Evolutionary conservation across 108 stramenopile species (phyloP).

Genomic region (Schizochytrium sp.): DNA sequence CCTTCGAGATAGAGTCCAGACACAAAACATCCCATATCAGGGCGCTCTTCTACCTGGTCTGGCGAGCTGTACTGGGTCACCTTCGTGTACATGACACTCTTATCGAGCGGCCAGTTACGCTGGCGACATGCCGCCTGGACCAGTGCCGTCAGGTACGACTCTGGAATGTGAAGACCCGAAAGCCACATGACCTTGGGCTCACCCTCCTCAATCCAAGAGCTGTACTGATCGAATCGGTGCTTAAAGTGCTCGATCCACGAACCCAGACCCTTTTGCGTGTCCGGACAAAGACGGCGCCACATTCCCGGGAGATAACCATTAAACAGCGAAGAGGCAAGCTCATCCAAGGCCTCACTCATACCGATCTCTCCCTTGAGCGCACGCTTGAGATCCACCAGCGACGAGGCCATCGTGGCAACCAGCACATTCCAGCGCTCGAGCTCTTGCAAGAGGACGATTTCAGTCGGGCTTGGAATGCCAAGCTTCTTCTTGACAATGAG

Average conservation of each 20-base stretch:
- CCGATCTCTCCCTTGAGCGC: conserved; percentile 60
- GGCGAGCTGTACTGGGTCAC: conserved; percentile 36
- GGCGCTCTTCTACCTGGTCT: conserved; percentile 15
- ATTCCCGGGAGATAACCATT: conserved; percentile 51
- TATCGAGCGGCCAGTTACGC: conserved; percentile 58
- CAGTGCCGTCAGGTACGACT: conserved; percentile 60
- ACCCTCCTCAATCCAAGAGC: conserved; percentile 43
- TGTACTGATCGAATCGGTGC: conserved; percentile 43
- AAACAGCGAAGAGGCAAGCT: conserved; percentile 48
- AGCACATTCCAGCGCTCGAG: conserved; percentile 62
- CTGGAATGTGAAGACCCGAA: conserved; percentile 58
- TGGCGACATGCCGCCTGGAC: conserved; percentile 58
- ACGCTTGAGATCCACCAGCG: conserved; percentile 41
- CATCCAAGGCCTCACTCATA: conserved; percentile 60
- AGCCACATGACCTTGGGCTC: conserved; percentile 61
- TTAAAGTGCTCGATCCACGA: conserved; percentile 58
- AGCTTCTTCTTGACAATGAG: conserved; percentile 18
- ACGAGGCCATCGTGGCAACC: conserved; percentile 42
- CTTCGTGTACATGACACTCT: conserved; percentile 54
- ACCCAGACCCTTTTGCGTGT: conserved; percentile 58
- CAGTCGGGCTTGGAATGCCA: conserved; percentile 35
- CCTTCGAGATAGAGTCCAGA: conserved; percentile 58
- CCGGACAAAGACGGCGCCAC: conserved; percentile 48
- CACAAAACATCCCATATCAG: conserved; percentile 56
- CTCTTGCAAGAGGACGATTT: conserved; percentile 62